Base-by-base conservation (phyloP, 1,284 basidiomycete genomes). In the Fomitopsis pinicola region DNA sequence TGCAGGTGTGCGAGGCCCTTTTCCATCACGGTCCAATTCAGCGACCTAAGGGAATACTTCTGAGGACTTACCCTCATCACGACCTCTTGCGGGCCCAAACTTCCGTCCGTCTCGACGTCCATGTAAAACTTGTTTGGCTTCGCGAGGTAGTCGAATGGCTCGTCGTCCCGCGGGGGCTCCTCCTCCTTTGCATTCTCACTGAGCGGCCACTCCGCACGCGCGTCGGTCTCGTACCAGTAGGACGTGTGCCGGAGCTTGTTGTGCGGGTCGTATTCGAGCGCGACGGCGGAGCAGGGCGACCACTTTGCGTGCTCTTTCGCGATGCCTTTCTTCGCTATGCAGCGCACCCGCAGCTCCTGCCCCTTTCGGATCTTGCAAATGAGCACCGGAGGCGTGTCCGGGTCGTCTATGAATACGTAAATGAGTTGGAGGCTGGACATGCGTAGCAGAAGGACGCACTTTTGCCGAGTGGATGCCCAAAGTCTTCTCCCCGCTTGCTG, bases 261-360 rank as follows among this genome's bases (percentile, higher is more conserved):
- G 79, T 98, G 86, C 14, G 97, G 97, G 76, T 99, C 97, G 71
- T 99, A 99, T 77, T 99, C 97, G 69, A 97, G 99, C 2, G 91
- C 88, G 22, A 99, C 89, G 1, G 97, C 95, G 1, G 95, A 92
- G 61, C 95, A 92, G 14, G 97, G 97, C 0, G 95, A 97, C 95
- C 97, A 99, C 78, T 99, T 99, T 7, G 97, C 95, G 72, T 99
- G 97, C 73, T 98, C 95, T 79, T 99, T 98, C 8, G 95, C 95
- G 63, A 98, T 92, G 33, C 97, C 97, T 86, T 98, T 98, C 76
- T 96, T 95, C 2, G 96, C 97, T 60, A 93, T 87, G 74, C 97
- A 98, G 42, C 83, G 83, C 59, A 97, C 72, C 71, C 87, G 91
- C 42, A 99, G 80, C 74, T 97, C 94, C 75, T 99, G 97, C 0